Conservation (phyloP, 2,329 filamentous ascomycete genomes). For the Xylaria multiplex region DNA sequence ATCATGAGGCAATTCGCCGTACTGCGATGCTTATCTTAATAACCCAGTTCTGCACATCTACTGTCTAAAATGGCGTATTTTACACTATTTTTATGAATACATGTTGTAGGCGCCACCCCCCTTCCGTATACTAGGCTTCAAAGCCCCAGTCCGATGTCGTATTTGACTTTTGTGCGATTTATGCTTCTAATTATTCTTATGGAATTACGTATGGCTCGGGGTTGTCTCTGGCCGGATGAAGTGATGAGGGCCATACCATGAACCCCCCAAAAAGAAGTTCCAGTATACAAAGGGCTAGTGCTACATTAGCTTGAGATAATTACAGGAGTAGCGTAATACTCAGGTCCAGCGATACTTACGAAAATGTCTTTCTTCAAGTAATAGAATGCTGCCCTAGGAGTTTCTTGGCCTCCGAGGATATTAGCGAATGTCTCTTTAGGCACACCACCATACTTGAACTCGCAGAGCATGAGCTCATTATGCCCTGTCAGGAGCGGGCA, state of each 20-base stretch:
- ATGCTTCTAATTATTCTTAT: neutral
- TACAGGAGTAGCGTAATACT: neutral
- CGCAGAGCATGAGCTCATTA: slow-evolving; percentile 57
- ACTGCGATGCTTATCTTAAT: slow-evolving; percentile 40
- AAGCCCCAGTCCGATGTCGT: neutral
- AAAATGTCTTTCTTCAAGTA: slow-evolving; percentile 59
- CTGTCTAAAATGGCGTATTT: neutral
- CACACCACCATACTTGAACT: slow-evolving; percentile 60
- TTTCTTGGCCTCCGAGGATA: slow-evolving; percentile 52
- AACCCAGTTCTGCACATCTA: neutral
- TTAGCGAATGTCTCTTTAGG: slow-evolving; percentile 57
- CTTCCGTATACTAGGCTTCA: neutral
- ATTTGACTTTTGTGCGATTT: neutral
- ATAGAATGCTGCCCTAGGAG: slow-evolving; percentile 53
- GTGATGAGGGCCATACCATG: slow-evolving; percentile 36
- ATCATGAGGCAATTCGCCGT: slow-evolving; percentile 37
- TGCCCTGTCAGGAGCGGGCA: slow-evolving; percentile 59
- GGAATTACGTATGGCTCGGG: neutral
- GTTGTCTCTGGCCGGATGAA: slow-evolving; percentile 34
- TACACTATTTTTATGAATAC: slow-evolving; percentile 17
- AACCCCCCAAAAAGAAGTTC: slow-evolving; percentile 45
- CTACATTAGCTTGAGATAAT: neutral
- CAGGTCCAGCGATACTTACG: slow-evolving; percentile 40
- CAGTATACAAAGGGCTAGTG: slow-evolving; percentile 47
- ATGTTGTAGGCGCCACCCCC: neutral